Base-by-base conservation (phyloP, 2,329 filamentous ascomycete genomes). In the Venturia effusa region DNA sequence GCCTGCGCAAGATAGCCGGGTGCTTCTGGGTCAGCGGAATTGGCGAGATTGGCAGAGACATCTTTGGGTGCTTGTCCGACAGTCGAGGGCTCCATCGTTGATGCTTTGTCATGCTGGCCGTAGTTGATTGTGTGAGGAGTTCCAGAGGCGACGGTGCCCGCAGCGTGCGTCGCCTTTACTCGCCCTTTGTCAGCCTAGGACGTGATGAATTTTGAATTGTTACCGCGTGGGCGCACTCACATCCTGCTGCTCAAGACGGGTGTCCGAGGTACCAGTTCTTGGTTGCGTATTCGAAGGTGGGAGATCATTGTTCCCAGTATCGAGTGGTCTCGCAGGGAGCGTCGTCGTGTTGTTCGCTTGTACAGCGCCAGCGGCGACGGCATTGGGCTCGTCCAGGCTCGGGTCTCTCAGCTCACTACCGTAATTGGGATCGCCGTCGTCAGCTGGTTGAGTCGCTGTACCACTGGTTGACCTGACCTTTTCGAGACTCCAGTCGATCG, bases 11-110 rank as follows among this genome's bases (percentile, higher is more conserved):
- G 64, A 59, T 76, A 73, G 1, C 73, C 70, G 27, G 73, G 71
- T 8, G 70, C 65, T 1, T 69, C 68, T 43, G 76, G 71, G 61
- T 73, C 70, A 11, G 70, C 70, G 10, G 65, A 34, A 6, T 13
- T n/a, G 39, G 27, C 39, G 30, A 55, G 67, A 61, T 71, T 69
- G 3, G 77, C 68, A 0, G 75, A 72, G 51, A 57, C 51, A 40
- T 80, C 77, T 68, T 81, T 81, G 10, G 77, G 76, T 60, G 78
- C 78, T 67, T 81, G 79, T 3, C 78, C 78, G 32, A 81, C 73
- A 13, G 78, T 81, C 61, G 70, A 69, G 17, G 79, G 77, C 66
- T 81, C 79, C 73, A 80, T 79, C 6, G 78, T 75, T 10, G 72
- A 71, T 17, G 76, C 76, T 67, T 76, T 76, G 64, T 78, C 77